Base-by-base conservation (phyloP, 306 rosid species). In the Malus fusca region DNA sequence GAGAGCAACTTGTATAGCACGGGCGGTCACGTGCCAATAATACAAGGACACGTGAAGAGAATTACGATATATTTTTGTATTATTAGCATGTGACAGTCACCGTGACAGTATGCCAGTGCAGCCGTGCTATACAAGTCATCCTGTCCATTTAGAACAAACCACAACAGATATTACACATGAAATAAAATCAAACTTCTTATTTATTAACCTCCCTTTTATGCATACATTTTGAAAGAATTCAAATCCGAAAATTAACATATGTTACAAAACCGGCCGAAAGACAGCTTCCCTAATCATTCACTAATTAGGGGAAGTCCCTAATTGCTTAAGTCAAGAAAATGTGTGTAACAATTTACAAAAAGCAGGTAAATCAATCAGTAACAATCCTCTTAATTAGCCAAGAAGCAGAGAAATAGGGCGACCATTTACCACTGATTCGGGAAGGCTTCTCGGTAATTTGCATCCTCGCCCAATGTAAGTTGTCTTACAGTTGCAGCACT, bases 371-470 rank as follows among this genome's bases (percentile, higher is more conserved):
- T 3, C 23, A 19, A 26, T n/a, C 51, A 71, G n/a, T 52, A 25
- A 30, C 13, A 66, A 37, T 21, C 25, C 23, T 35, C 46, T 33
- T 26, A 37, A 66, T 30, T 10, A 70, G 8, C 42, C 56, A 8
- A 37, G 40, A 51, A 28, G 63, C 11, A 48, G 18, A 43, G 25
- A 73, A 59, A 61, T 62, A 14, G 48, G 63, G 40, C 59, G 64
- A 62, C 61, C 72, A 70, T 15, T 85, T 69, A 92, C 91, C 89
- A 86, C 63, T 92, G 96, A 87, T 87, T 90, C 72, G 92, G 90
- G 78, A 92, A 92, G 78, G 94, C 90, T 71, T 86, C 97, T 84
- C 88, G 80, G 78, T 90, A 90, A 55, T 76, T 84, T 65, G 84
- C 68, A 79, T 89, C 98, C 66, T 80, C 87, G 42, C 68, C 71